These are phyloP conservation scores for Macrophomina phaseolina DNA, from an alignment of 2,329 filamentous ascomycete species.

Conservation along the genomic window DNA sequence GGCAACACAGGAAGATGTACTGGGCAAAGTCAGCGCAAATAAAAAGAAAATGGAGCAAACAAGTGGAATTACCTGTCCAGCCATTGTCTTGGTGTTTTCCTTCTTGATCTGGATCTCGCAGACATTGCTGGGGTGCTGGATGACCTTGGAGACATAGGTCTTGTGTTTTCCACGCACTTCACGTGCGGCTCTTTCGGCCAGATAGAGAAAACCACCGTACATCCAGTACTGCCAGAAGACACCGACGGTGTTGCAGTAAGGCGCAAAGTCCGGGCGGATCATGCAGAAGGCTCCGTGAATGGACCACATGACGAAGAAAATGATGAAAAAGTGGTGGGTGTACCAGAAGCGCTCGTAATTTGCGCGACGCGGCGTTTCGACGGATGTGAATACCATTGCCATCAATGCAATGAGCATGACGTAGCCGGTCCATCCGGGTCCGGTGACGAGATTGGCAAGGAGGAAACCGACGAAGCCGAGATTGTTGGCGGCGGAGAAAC, in stretches of 20 bases:
- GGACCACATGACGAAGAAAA: slow-evolving; percentile 93
- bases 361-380: slow-evolving; percentile 77
- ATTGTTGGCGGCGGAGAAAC: slow-evolving; percentile 74
- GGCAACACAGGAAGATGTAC: slow-evolving; percentile 90
- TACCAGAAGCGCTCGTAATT: slow-evolving; percentile 94
- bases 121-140: slow-evolving; percentile 87
- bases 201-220: slow-evolving; percentile 80
- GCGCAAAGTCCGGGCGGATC: slow-evolving; percentile 83
- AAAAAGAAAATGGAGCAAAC: slow-evolving; percentile 40
- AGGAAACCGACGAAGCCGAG: slow-evolving; percentile 80
- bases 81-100: slow-evolving; percentile 79
- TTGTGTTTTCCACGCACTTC: slow-evolving; percentile 81
- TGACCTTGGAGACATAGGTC: slow-evolving; percentile 86
- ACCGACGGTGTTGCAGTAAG: slow-evolving; percentile 76
- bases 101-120: slow-evolving; percentile 94
- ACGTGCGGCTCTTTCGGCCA: slow-evolving; percentile 77
- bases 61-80: slow-evolving; percentile 57
- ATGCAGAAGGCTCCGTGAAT: slow-evolving; percentile 89
- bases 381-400: slow-evolving; percentile 77
- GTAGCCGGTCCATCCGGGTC: slow-evolving; percentile 85
- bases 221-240: slow-evolving; percentile 93
- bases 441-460: slow-evolving; percentile 76
- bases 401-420: slow-evolving; percentile 81
- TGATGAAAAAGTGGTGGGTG: slow-evolving; percentile 83
- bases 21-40: slow-evolving; percentile 31